A percentile compares a stretch with the other conserved stretches of the same genome.
Conservation (phyloP, 2,329 filamentous ascomycete genomes). For the Juglanconis juglandina region DNA sequence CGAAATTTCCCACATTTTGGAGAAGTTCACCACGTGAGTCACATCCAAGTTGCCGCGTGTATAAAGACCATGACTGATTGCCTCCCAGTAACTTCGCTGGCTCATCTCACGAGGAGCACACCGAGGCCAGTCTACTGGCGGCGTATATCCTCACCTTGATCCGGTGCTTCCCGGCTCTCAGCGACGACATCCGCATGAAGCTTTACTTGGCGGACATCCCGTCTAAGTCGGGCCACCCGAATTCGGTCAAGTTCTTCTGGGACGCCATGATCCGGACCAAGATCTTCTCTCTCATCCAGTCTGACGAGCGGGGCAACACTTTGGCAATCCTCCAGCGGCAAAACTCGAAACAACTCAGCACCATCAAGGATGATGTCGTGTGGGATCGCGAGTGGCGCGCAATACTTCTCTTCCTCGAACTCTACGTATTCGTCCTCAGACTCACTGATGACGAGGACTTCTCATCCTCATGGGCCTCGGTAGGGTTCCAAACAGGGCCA, state of each 20-base stretch:
- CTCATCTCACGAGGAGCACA: constrained; percentile 35
- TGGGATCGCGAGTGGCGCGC: constrained; percentile 78
- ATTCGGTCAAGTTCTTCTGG: constrained; percentile 84
- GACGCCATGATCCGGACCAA: constrained; percentile 49
- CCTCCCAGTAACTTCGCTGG: constrained; percentile 26
- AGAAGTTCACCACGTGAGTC: constrained; percentile 37
- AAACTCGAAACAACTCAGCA: constrained; percentile 15
- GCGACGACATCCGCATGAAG: constrained; percentile 92
- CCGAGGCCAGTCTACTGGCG: constrained; percentile 71
- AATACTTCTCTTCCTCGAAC: constrained; percentile 83
- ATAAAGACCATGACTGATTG: neutral
- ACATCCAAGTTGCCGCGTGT: constrained; percentile 1
- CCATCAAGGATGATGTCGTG: constrained; percentile 24
- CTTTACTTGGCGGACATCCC: constrained; percentile 73
- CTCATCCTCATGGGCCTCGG: constrained; percentile 55
- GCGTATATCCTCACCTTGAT: constrained; percentile 84
- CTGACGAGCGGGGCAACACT: constrained; percentile 27
- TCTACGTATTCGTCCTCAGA: constrained; percentile 89
- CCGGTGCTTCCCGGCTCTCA: constrained; percentile 74
- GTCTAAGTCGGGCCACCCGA: constrained; percentile 41
- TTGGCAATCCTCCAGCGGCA: constrained; percentile 26
- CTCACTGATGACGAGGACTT: constrained; percentile 98
- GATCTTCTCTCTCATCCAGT: constrained; percentile 34
- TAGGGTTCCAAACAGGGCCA: constrained; percentile 34
- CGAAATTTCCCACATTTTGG: constrained; percentile 64